These are phyloP conservation scores for Moesziomyces antarcticus DNA, from an alignment of 1,284 basidiomycete species.

Conservation along the genomic window DNA sequence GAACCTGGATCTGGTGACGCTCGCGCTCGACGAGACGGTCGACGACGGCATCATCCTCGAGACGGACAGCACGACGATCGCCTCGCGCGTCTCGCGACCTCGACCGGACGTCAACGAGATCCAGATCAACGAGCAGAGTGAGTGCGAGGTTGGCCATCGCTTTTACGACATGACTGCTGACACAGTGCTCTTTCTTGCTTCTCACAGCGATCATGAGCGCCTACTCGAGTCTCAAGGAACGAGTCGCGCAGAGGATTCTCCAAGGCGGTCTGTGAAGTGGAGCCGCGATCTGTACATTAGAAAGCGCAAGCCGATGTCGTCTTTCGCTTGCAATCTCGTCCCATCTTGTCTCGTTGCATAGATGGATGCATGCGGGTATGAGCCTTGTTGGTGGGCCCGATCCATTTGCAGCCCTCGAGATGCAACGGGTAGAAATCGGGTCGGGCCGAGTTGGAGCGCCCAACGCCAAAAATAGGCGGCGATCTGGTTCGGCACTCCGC, in stretches of 20 bases:
- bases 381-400: too few species aligned
- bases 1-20: constrained; percentile 89
- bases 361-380: too few species aligned
- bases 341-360: too few species aligned
- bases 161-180: constrained; percentile 63
- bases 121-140: constrained; percentile 93
- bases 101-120: constrained; percentile 94
- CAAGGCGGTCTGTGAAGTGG: constrained; percentile 53
- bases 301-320: background rate
- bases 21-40: constrained; percentile 95
- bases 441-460: too few species aligned
- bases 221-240: constrained; percentile 64
- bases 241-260: constrained; percentile 62
- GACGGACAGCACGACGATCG: constrained; percentile 93
- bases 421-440: too few species aligned
- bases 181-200: constrained; percentile 59
- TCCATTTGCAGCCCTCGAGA: too few species aligned
- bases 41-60: constrained; percentile 99
- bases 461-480: too few species aligned
- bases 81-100: constrained; percentile 91
- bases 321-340: background rate
- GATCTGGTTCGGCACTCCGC: too few species aligned
- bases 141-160: constrained; percentile 14
- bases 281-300: too few species aligned
- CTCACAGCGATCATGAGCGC: constrained; percentile 66